phyloP scores from a whole-genome alignment of 768 basidiomycete species.

The Leccinum uliginosum region DNA sequence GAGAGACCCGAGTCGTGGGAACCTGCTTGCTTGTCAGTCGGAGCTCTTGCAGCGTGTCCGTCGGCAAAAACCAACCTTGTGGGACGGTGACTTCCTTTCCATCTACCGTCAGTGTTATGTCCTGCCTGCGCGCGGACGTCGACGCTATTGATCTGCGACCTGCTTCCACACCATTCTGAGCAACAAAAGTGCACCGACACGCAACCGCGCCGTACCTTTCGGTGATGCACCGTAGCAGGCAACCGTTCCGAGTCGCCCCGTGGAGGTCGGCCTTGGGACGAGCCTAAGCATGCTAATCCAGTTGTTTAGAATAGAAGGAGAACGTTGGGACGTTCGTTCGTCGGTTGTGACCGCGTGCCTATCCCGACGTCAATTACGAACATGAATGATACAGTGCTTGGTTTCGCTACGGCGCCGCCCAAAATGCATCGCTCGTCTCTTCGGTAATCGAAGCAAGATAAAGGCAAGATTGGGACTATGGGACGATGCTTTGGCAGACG shows the following conservation, averaged over 20 bases:
- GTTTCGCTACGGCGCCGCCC: background rate
- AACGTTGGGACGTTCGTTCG: slow-evolving; percentile 5
- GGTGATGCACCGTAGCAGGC: slow-evolving; percentile 38
- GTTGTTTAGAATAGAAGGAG: slow-evolving; percentile 7
- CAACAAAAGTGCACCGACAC: background rate
- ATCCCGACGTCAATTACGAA: slow-evolving; percentile 6
- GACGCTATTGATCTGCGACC: slow-evolving; percentile 64
- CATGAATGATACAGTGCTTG: background rate
- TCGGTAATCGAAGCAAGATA: slow-evolving; percentile 6
- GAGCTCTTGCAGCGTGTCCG: background rate
- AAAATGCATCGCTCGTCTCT: slow-evolving; percentile 3
- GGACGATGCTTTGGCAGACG: slow-evolving; percentile 4
- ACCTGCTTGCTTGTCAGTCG: slow-evolving; percentile 41
- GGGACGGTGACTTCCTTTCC: slow-evolving; percentile 97
- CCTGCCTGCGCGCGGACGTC: slow-evolving; percentile 60
- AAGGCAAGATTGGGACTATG: background rate
- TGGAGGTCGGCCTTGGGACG: slow-evolving; percentile 62
- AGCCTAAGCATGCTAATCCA: slow-evolving; percentile 57
- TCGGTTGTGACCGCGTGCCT: slow-evolving; percentile 24
- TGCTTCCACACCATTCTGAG: slow-evolving; percentile 23
- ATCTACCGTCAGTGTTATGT: slow-evolving; percentile 91
- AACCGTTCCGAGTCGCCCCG: slow-evolving; percentile 68
- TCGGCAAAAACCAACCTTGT: slow-evolving; percentile 59
- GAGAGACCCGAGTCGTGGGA: slow-evolving; percentile 33
- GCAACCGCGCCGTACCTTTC: slow-evolving; percentile 23